A percentile compares a stretch with the other conserved stretches of the same genome.
phyloP scores from a whole-genome alignment of 352 stramenopile species.

The Aphanomyces stellatus region DNA sequence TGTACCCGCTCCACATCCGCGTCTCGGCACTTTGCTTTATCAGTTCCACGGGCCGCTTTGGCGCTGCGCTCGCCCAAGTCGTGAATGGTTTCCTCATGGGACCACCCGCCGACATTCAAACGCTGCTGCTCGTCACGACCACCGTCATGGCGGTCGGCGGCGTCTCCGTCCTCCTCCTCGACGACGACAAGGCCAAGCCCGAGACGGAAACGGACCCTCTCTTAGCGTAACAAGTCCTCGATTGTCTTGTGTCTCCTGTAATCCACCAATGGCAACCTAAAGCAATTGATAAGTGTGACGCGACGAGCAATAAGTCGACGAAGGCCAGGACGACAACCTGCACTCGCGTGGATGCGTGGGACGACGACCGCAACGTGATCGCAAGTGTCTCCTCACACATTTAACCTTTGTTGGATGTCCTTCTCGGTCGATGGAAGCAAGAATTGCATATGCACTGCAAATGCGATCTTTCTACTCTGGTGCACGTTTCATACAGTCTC shows the following conservation, averaged over 20 bases:
- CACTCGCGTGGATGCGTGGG: not conserved
- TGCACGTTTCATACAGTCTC: too few species aligned
- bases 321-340: too few species aligned
- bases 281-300: too few species aligned
- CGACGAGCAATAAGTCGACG: too few species aligned
- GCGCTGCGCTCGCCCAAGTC: slow-evolving; percentile 85
- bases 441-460: too few species aligned
- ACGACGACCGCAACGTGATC: too few species aligned
- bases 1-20: slow-evolving; percentile 82
- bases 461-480: too few species aligned
- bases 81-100: slow-evolving; percentile 82
- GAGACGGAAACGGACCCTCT: not conserved
- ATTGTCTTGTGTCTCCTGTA: too few species aligned
- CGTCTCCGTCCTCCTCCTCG: slow-evolving; percentile 1
- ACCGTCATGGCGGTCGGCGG: slow-evolving; percentile 62
- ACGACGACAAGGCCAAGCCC: not conserved
- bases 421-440: too few species aligned
- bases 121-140: slow-evolving; percentile 66
- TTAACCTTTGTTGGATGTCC: too few species aligned
- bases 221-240: not conserved
- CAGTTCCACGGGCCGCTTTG: slow-evolving; percentile 79
- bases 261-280: too few species aligned
- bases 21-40: slow-evolving; percentile 86
- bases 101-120: slow-evolving; percentile 53
- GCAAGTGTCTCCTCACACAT: too few species aligned